Evolutionary conservation across 2,329 filamentous ascomycete genomes (phyloP).

Genomic region (Aspergillus sp.): DNA sequence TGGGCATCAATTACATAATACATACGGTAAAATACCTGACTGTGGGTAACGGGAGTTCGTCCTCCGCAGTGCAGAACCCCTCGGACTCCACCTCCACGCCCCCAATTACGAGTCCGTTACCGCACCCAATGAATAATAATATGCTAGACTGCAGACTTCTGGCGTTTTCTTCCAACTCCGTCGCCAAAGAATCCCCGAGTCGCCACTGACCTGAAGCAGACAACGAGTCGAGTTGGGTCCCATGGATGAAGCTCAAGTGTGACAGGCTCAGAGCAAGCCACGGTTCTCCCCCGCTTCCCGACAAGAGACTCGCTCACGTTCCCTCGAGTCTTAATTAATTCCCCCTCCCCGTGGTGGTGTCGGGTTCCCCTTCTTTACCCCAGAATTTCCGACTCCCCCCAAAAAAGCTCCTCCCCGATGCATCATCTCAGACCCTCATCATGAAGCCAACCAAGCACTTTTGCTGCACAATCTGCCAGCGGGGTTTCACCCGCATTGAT

Average conservation of each 20-base stretch:
- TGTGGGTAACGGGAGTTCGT: background rate
- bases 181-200: background rate
- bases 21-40: conserved; percentile 1
- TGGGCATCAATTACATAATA: background rate
- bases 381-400: conserved; percentile 20
- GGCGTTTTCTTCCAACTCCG: background rate
- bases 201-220: conserved; percentile 1
- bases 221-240: background rate
- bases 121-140: background rate
- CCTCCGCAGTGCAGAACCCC: background rate
- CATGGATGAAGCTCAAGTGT: conserved; percentile 6
- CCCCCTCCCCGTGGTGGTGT: conserved; percentile 3
- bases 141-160: background rate
- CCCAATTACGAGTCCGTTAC: conserved; percentile 4
- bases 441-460: conserved; percentile 50
- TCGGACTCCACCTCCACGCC: conserved; percentile 2
- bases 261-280: background rate
- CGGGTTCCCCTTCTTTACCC: conserved; percentile 24
- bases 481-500: conserved; percentile 53
- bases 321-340: conserved; percentile 7
- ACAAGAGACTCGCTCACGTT: background rate
- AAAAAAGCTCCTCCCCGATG: conserved; percentile 24
- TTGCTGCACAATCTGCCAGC: conserved; percentile 50
- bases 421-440: conserved; percentile 20
- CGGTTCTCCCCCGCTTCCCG: background rate